Evolutionary conservation across 495 filamentous ascomycete genomes (phyloP).

Genomic region (Lepidopterella palustris): DNA sequence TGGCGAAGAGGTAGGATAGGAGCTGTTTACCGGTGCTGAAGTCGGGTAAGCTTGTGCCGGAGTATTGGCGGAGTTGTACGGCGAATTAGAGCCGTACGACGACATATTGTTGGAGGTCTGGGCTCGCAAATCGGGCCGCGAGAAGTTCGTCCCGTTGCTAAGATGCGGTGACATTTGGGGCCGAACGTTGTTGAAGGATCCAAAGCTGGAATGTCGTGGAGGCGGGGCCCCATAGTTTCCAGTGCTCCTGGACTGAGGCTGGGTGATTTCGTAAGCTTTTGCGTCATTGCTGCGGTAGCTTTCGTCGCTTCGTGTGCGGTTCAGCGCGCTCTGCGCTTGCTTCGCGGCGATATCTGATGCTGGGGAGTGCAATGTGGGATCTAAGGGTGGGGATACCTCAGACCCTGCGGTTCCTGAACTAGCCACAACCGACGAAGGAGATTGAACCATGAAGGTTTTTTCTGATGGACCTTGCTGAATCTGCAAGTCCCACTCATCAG

Average conservation of each 20-base stretch:
- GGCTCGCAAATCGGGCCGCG: conserved; percentile 17
- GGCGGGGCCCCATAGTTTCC: conserved; percentile 23
- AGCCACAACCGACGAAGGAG: conserved; percentile 22
- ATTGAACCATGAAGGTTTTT: conserved; percentile 20
- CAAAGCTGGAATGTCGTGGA: conserved; percentile 18
- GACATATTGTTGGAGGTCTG: conserved; percentile 24
- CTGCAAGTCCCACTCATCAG: conserved; percentile 18
- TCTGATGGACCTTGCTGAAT: conserved; percentile 16
- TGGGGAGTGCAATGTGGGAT: conserved; percentile 21
- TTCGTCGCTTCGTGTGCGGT: conserved; percentile 23
- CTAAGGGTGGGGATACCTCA: conserved; percentile 21
- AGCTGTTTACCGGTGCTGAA: conserved; percentile 6
- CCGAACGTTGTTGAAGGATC: conserved; percentile 4
- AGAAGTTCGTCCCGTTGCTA: conserved; percentile 21
- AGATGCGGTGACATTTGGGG: conserved; percentile 22
- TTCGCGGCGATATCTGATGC: conserved; percentile 8
- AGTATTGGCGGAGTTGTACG: conserved; percentile 22
- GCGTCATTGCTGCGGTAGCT: conserved; percentile 22
- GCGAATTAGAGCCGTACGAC: conserved; percentile 25
- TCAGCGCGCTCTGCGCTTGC: conserved; percentile 10
- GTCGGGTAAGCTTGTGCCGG: conserved; percentile 21
- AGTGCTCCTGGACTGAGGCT: conserved; percentile 6
- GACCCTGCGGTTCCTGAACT: conserved; percentile 9
- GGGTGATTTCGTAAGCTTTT: conserved; percentile 18
- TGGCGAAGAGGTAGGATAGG: conserved; percentile 14